Evolutionary conservation across 805 yeast species (phyloP).

Genomic region (Lipomyces yamadae): DNA sequence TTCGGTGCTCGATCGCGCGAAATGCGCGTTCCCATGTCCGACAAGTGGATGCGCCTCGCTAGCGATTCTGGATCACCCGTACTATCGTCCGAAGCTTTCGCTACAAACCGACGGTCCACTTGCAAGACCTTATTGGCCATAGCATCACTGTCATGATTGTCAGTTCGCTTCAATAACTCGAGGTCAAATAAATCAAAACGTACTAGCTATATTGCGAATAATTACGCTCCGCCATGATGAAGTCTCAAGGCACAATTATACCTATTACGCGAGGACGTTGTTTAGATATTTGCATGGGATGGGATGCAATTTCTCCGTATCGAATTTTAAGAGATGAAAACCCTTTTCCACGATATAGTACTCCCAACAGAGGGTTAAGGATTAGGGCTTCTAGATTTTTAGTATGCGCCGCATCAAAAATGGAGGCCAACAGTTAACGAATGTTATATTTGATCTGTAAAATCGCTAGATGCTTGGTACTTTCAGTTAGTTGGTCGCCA

Average conservation of each 20-base stretch:
- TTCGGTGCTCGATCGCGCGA: conserved; percentile 38
- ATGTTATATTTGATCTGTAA: too few relatives aligned
- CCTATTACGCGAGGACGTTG: neutral
- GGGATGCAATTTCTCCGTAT: too few relatives aligned
- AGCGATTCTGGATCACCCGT: conserved; percentile 72
- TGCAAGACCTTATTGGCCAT: conserved; percentile 78
- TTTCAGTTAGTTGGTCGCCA: too few relatives aligned
- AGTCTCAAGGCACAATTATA: neutral
- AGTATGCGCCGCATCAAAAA: too few relatives aligned
- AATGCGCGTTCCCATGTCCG: conserved; percentile 69
- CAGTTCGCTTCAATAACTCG: neutral
- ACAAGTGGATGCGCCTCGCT: conserved; percentile 65
- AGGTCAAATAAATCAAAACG: conserved; percentile 1
- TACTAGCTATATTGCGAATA: conserved; percentile 37
- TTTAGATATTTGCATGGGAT: neutral
- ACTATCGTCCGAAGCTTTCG: conserved; percentile 54
- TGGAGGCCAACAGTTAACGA: too few relatives aligned
- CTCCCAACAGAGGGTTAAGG: too few relatives aligned
- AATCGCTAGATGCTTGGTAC: too few relatives aligned
- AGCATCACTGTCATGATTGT: conserved; percentile 45
- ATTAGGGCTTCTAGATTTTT: too few relatives aligned
- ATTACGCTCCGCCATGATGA: conserved; percentile 35
- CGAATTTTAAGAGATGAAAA: too few relatives aligned
- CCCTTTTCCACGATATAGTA: too few relatives aligned
- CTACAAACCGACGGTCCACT: conserved; percentile 59